Evolutionary conservation across 2,329 filamentous ascomycete genomes (phyloP), one percentile per base, ranked within the genome.

Genomic region (Apiospora sp.): DNA sequence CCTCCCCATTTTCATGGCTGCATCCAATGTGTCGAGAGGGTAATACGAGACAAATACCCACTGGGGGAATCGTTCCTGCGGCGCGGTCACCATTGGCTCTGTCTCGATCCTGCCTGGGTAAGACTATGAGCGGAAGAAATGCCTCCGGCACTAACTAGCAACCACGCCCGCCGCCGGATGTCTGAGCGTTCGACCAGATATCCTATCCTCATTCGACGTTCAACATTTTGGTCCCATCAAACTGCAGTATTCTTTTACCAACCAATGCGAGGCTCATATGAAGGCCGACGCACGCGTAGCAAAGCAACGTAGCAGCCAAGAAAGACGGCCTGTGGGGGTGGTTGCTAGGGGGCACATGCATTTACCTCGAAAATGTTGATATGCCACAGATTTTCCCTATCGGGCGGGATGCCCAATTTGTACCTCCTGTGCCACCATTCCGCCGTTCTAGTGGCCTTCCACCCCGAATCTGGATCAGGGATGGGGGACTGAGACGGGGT

Each of bases 251-350:
- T n/a, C 3, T n/a, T 19, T 41, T 64, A 10, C 58, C 58, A 41
- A 64, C n/a, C 58, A 37, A 10, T 41, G 30, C 34, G 14, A 19
- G n/a, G 0, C 41, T 64, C 22, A 19, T n/a, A 3, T 10, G 8
- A 41, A 10, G 24, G 4, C 5, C 41, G 34, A 41, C 41, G 34
- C 34, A n/a, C n/a, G 34, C 13, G 34, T n/a, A n/a, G 34, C 30
- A 61, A 61, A 30, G 54, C 16, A 34, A 61, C 16, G 54, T 61
- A 61, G 54, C 54, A 61, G 54, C 54, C 54, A 61, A 61, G 54
- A 61, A 61, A 61, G 54, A 61, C 54, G 54, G 54, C 54, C 10
- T 37, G 22, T 61, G 34, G 8, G 8, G 54, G 54, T 37, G 34
- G 46, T 8, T 61, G 22, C 34, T 41, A 13, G 34, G 58, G 58